phyloP scores from a whole-genome alignment of 768 basidiomycete species.

The Phylloporus sp. region DNA sequence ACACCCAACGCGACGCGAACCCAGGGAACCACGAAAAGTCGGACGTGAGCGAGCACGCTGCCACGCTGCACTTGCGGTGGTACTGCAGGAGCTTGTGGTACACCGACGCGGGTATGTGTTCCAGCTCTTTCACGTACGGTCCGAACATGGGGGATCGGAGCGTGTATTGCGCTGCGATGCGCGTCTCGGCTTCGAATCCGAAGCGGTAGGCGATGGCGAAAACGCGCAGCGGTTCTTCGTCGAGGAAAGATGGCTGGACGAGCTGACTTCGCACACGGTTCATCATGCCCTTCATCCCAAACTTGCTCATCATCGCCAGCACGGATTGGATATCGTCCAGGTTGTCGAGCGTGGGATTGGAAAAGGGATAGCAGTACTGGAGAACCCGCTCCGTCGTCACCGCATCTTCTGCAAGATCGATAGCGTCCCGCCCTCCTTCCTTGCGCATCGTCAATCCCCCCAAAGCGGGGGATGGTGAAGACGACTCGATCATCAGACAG shows the following conservation, averaged over 20 bases:
- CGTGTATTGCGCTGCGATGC: slow-evolving; percentile 33
- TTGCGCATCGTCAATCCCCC: slow-evolving; percentile 21
- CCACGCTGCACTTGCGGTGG: slow-evolving; percentile 31
- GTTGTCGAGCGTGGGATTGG: slow-evolving; percentile 28
- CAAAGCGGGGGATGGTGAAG: slow-evolving; percentile 28
- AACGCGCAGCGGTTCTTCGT: slow-evolving; percentile 32
- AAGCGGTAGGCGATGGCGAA: slow-evolving; percentile 39
- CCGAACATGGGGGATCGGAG: slow-evolving; percentile 33
- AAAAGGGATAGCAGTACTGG: slow-evolving; percentile 35
- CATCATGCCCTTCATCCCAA: slow-evolving; percentile 34
- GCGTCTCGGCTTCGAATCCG: slow-evolving; percentile 30
- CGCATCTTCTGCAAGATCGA: slow-evolving; percentile 31
- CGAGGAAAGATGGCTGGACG: slow-evolving; percentile 21
- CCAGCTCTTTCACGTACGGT: slow-evolving; percentile 34
- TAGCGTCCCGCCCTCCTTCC: slow-evolving; percentile 23
- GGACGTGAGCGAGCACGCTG: slow-evolving; percentile 28
- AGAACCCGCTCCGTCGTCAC: slow-evolving; percentile 31
- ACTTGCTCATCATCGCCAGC: slow-evolving; percentile 36
- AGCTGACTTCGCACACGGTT: slow-evolving; percentile 28
- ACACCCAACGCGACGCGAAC: slow-evolving; percentile 34
- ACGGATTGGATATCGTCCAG: slow-evolving; percentile 34
- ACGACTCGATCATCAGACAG: slow-evolving; percentile 19
- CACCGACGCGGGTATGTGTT: slow-evolving; percentile 33
- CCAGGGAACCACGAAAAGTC: slow-evolving; percentile 35
- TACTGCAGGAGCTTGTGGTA: slow-evolving; percentile 36